phyloP scores from a whole-genome alignment of 331 rosid species.

The Acacia concinna region DNA sequence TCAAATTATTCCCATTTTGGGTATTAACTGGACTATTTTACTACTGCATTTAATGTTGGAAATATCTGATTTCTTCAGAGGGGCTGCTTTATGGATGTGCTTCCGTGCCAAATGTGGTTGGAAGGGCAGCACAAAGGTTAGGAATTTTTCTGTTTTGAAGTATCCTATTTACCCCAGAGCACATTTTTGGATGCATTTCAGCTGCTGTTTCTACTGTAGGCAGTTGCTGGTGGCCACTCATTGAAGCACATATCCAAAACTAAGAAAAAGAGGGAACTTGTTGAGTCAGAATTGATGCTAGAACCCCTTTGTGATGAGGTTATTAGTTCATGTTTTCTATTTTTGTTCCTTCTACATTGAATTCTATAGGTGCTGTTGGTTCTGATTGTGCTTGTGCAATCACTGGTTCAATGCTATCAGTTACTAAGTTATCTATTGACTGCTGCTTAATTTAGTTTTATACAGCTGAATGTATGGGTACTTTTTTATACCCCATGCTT shows the following conservation, averaged over 20 bases:
- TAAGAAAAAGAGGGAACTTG: slow-evolving; percentile 58
- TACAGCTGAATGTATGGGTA: not conserved
- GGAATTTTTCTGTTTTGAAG: slow-evolving; percentile 30
- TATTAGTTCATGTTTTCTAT: slow-evolving; percentile 24
- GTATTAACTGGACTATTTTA: not conserved
- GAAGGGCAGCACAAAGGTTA: slow-evolving; percentile 77
- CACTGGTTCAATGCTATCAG: not conserved
- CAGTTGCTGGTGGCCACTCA: slow-evolving; percentile 52
- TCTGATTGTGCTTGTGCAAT: slow-evolving; percentile 12
- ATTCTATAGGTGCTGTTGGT: slow-evolving; percentile 6
- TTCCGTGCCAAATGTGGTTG: slow-evolving; percentile 90
- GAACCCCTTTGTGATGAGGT: slow-evolving; percentile 92
- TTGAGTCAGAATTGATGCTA: slow-evolving; percentile 60
- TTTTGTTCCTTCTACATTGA: not conserved
- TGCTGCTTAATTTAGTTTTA: not conserved
- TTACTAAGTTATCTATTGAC: not conserved
- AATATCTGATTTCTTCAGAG: slow-evolving; percentile 48
- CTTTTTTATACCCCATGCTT: not conserved
- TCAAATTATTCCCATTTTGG: not conserved
- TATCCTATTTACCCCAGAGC: slow-evolving; percentile 11
- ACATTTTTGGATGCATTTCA: slow-evolving; percentile 8
- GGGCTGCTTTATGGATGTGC: slow-evolving; percentile 71
- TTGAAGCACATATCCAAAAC: slow-evolving; percentile 5
- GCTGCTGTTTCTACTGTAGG: slow-evolving; percentile 48
- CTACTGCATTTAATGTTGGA: slow-evolving; percentile 24